A percentile compares a stretch with the other conserved stretches of the same genome.
phyloP scores from a whole-genome alignment of 306 rosid species.

The Castanea mollissima region DNA sequence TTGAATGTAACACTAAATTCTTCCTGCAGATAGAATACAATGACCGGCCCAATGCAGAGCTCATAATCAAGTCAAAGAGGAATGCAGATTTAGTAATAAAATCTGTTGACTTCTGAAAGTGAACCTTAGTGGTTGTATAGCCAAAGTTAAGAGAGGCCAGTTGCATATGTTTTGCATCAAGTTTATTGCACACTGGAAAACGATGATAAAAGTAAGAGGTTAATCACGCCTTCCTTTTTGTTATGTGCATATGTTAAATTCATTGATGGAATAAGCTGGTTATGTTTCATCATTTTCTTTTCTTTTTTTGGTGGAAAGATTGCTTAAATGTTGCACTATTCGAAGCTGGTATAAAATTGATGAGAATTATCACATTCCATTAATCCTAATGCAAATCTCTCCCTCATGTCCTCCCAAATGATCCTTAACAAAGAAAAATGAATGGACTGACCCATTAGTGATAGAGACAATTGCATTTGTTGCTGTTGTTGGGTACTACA shows the following conservation, averaged over 20 bases:
- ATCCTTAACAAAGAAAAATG: not conserved
- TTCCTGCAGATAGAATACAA: constrained; percentile 73
- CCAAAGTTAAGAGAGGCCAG: not conserved
- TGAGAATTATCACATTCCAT: not conserved
- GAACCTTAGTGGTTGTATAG: constrained; percentile 3
- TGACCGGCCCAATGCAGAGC: constrained; percentile 83
- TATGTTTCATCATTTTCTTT: not conserved
- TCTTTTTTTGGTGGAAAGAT: not conserved
- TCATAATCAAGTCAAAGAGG: constrained; percentile 69
- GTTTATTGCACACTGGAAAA: not conserved
- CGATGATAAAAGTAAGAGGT: not conserved
- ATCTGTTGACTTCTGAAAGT: constrained; percentile 64
- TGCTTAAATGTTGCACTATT: not conserved
- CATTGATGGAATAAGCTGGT: not conserved
- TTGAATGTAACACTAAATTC: not conserved
- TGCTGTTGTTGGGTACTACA: not conserved
- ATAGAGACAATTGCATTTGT: not conserved
- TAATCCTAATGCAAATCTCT: not conserved
- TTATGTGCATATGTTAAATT: not conserved
- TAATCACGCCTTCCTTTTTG: not conserved
- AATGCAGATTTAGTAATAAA: constrained; percentile 71
- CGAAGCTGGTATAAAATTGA: not conserved
- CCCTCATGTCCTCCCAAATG: not conserved
- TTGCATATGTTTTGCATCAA: not conserved
- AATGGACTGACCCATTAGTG: not conserved